Percentiles rank a stretch among this genome's conserved stretches.
These are phyloP conservation scores for Aspergillus ochraceus DNA, from an alignment of 2,329 filamentous ascomycete species.

Conservation along the genomic window DNA sequence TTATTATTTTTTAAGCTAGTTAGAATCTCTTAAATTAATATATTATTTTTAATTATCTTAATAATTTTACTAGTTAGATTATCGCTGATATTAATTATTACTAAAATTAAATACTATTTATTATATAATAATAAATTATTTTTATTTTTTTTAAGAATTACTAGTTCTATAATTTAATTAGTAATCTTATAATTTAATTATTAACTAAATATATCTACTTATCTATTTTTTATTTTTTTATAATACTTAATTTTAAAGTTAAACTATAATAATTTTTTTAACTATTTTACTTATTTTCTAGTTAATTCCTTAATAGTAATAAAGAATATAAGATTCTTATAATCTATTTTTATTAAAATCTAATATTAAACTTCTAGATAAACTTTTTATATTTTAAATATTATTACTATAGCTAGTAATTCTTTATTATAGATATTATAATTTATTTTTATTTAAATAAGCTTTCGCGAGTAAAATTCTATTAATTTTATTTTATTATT, in stretches of 20 bases:
- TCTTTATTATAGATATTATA: no score
- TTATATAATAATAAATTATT: neutral
- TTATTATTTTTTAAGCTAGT: neutral
- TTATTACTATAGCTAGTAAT: no score
- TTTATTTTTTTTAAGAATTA: neutral
- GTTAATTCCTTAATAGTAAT: neutral
- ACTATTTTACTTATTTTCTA: neutral
- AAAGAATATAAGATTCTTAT: neutral
- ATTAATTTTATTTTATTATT: no score
- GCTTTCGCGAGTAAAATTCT: no score
- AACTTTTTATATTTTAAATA: no score
- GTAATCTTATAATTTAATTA: neutral
- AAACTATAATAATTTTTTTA: conserved; percentile 1
- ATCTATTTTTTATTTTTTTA: neutral
- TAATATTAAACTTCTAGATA: no score
- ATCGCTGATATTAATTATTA: no score
- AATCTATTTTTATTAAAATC: no score
- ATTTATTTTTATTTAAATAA: no score
- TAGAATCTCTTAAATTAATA: neutral
- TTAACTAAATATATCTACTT: neutral
- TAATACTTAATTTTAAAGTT: neutral
- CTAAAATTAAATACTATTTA: no score
- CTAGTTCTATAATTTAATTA: neutral
- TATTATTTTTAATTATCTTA: no score
- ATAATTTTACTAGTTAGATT: no score